A percentile compares a stretch with the other conserved stretches of the same genome.
These are phyloP conservation scores for Babesia ovata DNA, from an alignment of 169 alveolate genomes.

Conservation along the genomic window DNA sequence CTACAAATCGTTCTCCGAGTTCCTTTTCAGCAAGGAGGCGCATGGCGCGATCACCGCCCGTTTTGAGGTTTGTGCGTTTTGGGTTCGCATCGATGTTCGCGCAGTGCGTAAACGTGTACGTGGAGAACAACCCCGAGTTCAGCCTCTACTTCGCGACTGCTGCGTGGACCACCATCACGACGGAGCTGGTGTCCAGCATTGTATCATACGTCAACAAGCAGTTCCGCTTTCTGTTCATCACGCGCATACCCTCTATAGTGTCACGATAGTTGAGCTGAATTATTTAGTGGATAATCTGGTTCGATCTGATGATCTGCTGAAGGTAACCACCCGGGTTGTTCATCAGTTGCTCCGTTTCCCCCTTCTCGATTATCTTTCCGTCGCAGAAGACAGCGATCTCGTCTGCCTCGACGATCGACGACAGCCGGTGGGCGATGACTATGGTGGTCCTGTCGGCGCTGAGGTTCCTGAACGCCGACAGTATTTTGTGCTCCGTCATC, in stretches of 20 bases:
- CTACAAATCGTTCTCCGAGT: conserved; percentile 51
- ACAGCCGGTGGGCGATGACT: conserved; percentile 90
- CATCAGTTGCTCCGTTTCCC: conserved; percentile 83
- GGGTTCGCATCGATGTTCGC: not conserved
- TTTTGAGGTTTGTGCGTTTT: conserved; percentile 38
- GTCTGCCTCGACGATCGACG: conserved; percentile 84
- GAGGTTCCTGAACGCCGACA: conserved; percentile 54
- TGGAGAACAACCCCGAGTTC: conserved; percentile 57
- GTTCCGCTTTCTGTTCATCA: conserved; percentile 52
- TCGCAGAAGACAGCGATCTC: conserved; percentile 81
- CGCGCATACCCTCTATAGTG: conserved; percentile 43
- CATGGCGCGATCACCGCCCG: conserved; percentile 30
- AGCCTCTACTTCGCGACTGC: conserved; percentile 61
- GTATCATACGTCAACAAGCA: conserved; percentile 56
- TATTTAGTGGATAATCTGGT: conserved; percentile 58
- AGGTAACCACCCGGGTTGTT: conserved; percentile 57
- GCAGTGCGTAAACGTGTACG: conserved; percentile 64
- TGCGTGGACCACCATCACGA: conserved; percentile 60
- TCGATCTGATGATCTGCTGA: conserved; percentile 69
- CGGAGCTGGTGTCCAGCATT: conserved; percentile 53
- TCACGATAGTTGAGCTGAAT: conserved; percentile 11
- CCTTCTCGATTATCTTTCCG: conserved; percentile 88
- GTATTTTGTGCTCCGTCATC: conserved; percentile 74
- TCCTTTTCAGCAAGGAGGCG: conserved; percentile 39
- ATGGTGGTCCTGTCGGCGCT: conserved; percentile 84